Conservation (phyloP, 2,329 filamentous ascomycete species). For the Scedosporium minutisporum region DNA sequence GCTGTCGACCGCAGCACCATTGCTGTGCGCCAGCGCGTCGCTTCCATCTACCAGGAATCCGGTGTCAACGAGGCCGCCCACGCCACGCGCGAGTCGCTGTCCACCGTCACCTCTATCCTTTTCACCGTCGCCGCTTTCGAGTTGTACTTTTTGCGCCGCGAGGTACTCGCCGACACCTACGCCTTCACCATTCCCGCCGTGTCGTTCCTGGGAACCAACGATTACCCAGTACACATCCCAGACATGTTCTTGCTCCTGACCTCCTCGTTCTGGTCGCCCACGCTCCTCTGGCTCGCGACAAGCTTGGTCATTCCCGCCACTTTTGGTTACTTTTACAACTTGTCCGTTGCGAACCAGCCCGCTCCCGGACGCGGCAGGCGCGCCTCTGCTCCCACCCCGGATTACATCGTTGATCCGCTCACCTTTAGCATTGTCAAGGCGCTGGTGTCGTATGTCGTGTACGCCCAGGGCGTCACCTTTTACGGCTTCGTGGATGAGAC, state of each 20-base stretch:
- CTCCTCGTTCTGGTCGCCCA: conserved; percentile 72
- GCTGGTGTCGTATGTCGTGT: conserved; percentile 71
- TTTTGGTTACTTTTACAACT: conserved; percentile 83
- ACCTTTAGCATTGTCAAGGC: conserved; percentile 87
- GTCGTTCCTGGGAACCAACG: conserved; percentile 41
- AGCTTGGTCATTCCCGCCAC: conserved; percentile 60
- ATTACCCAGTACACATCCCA: conserved; percentile 58
- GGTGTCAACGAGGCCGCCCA: conserved; percentile 58
- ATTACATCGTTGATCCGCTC: conserved; percentile 69
- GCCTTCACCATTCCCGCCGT: conserved; percentile 63
- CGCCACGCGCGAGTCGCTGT: conserved; percentile 58
- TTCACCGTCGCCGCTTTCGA: conserved; percentile 60
- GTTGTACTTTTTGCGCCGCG: conserved; percentile 56
- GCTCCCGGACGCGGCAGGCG: conserved; percentile 26
- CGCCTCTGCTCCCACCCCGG: conserved; percentile 30
- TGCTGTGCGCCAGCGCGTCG: conserved; percentile 56
- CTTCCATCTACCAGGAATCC: conserved; percentile 53
- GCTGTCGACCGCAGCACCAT: conserved; percentile 64
- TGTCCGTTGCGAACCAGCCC: conserved; percentile 40
- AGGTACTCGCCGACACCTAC: conserved; percentile 62
- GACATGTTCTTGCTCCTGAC: conserved; percentile 74
- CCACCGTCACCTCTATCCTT: conserved; percentile 64
- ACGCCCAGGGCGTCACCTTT: conserved; percentile 55
- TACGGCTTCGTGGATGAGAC: conserved; percentile 50
- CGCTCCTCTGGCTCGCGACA: conserved; percentile 66